These are phyloP conservation scores for Paraphaeosphaeria sporulosa DNA, from an alignment of 2,329 filamentous ascomycete genomes.

Conservation along the genomic window DNA sequence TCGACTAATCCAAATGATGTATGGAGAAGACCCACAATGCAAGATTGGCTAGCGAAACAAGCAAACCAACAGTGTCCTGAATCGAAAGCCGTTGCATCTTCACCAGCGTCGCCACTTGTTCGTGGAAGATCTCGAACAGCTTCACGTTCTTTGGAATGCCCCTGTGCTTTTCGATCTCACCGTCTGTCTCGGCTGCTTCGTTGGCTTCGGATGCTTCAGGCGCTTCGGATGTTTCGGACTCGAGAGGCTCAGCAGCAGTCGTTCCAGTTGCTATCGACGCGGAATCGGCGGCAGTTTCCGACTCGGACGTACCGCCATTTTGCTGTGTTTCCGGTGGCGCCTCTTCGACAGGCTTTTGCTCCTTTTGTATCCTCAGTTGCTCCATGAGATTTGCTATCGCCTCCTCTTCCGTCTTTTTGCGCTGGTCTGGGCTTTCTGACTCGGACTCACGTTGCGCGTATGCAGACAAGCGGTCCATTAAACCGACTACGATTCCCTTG, in stretches of 20 bases:
- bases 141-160: constrained; percentile 80
- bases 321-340: constrained; percentile 32
- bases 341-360: constrained; percentile 50
- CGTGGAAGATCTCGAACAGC: constrained; percentile 96
- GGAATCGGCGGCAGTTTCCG: constrained; percentile 35
- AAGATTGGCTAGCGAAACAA: constrained; percentile 93
- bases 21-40: constrained; percentile 67
- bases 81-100: constrained; percentile 90
- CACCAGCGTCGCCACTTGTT: constrained; percentile 92
- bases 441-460: constrained; percentile 92
- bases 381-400: constrained; percentile 81
- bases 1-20: neutral
- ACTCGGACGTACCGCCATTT: constrained; percentile 46
- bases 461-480: constrained; percentile 95
- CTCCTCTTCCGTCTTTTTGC: constrained; percentile 81
- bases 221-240: constrained; percentile 46
- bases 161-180: constrained; percentile 54
- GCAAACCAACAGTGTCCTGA: constrained; percentile 89
- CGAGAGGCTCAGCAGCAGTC: constrained; percentile 31
- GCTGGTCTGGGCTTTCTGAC: constrained; percentile 72
- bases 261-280: constrained; percentile 38
- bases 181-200: constrained; percentile 48
- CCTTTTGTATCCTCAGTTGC: constrained; percentile 74
- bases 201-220: constrained; percentile 47
- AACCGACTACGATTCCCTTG: constrained; percentile 95